These are phyloP conservation scores for Xylariomycetidae sp. DNA, from an alignment of 2,329 filamentous ascomycete genomes.

Conservation along the genomic window DNA sequence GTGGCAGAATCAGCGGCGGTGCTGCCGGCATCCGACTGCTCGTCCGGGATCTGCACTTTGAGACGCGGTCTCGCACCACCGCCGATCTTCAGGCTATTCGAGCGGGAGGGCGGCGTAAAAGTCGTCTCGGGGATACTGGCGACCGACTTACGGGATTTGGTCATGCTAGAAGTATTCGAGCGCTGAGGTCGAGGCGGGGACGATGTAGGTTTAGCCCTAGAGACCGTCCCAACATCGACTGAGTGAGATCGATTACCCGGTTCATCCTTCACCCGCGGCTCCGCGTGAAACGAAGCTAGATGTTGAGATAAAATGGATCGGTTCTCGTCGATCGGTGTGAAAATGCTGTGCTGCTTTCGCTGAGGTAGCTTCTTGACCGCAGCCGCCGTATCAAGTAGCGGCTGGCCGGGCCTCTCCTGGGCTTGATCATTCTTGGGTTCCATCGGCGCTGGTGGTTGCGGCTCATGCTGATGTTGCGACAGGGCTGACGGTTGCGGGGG, in stretches of 20 bases:
- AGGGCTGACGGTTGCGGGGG: no score
- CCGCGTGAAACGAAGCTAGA: slow-evolving; percentile 62
- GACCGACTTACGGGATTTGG: slow-evolving; percentile 46
- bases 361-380: slow-evolving; percentile 62
- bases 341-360: slow-evolving; percentile 86
- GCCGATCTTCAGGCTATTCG: slow-evolving; percentile 67
- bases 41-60: slow-evolving; percentile 92
- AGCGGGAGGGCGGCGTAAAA: slow-evolving; percentile 68
- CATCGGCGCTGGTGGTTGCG: slow-evolving; percentile 44
- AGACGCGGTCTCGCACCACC: slow-evolving; percentile 73
- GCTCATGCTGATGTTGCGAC: slow-evolving; percentile 38
- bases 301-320: slow-evolving; percentile 84
- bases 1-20: slow-evolving; percentile 65
- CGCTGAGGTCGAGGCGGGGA: slow-evolving; percentile 49
- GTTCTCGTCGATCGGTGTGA: slow-evolving; percentile 93
- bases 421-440: slow-evolving; percentile 46
- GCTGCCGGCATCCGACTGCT: slow-evolving; percentile 72
- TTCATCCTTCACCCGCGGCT: slow-evolving; percentile 40
- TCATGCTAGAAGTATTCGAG: slow-evolving; percentile 45
- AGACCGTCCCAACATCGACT: slow-evolving; percentile 56
- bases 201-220: slow-evolving; percentile 45
- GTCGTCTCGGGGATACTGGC: slow-evolving; percentile 61
- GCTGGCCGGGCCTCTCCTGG: slow-evolving; percentile 41
- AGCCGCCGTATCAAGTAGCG: slow-evolving; percentile 45
- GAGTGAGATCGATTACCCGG: slow-evolving; percentile 53